Evolutionary conservation across 768 basidiomycete species (phyloP).

Genomic region (Tulasnella sp.): DNA sequence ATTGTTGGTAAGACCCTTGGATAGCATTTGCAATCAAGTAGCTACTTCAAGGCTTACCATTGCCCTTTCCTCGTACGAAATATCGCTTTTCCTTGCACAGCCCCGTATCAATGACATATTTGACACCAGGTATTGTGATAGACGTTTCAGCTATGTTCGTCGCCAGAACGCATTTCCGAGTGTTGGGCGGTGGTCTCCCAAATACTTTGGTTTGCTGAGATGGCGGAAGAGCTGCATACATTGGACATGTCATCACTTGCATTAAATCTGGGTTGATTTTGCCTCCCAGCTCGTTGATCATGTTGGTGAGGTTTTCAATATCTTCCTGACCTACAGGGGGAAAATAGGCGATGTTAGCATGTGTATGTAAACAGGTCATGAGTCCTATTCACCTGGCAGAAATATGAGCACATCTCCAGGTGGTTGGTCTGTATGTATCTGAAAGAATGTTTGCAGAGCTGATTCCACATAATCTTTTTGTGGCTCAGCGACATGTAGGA

Average conservation of each 20-base stretch:
- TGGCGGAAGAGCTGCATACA: conserved; percentile 78
- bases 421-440: conserved; percentile 70
- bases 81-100: conserved; percentile 92
- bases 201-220: conserved; percentile 72
- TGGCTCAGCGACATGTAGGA: conserved; percentile 60
- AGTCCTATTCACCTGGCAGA: conserved; percentile 49
- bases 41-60: conserved; percentile 31
- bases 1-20: conserved; percentile 9
- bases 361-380: background rate
- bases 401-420: conserved; percentile 88
- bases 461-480: conserved; percentile 80
- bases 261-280: conserved; percentile 48
- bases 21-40: conserved; percentile 11
- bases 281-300: conserved; percentile 53
- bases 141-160: conserved; percentile 98
- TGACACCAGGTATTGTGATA: conserved; percentile 92
- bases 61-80: conserved; percentile 52
- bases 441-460: conserved; percentile 85
- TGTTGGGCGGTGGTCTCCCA: conserved; percentile 43
- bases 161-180: conserved; percentile 84
- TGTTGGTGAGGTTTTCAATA: conserved; percentile 74
- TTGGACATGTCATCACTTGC: conserved; percentile 61
- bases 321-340: conserved; percentile 77
- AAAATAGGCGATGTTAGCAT: background rate
- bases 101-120: conserved; percentile 91